Evolutionary conservation across 352 stramenopile genomes (phyloP), one percentile per base, ranked within the genome.

Genomic region (Globisporangium apiculatum): DNA sequence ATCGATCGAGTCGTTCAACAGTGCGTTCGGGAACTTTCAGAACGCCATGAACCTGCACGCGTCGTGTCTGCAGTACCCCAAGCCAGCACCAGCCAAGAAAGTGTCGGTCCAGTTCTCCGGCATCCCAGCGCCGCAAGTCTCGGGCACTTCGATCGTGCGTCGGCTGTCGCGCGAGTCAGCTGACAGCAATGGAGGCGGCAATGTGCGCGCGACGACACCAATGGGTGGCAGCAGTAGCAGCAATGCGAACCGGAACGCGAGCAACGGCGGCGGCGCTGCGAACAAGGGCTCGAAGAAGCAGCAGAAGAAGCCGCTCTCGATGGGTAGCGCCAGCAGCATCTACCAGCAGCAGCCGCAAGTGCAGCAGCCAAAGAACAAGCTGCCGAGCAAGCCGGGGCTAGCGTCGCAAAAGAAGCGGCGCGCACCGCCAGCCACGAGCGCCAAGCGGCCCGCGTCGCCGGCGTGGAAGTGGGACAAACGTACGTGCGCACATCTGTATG

Each of bases 401-500:
- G 14, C 63, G 24, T 31, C 24, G 3, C 24, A 31, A 60, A 69
- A 59, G 49, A 38, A 38, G 15, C 51, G 48, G 0, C 53, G 46
- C 0, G 61, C 69, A 18, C 48, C 49, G 8, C 12, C 52, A 41
- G 24, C 2, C 24, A 31, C 24, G 24, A 31, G 24, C 24, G n/a
- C 38, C n/a, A 64, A 58, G 38, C 78, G 74, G 35, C 67, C 66
- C 9, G 57, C 67, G 35, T 70, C 69, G 11, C 68, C 78, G 36
- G 71, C 79, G 24, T 94, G 80, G 79, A 87, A 76, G 41, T 94
- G 84, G 84, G 80, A 90, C 49, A 87, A 87, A 47, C 77, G 81
- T 91, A 71, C 51, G 73, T 54, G 12, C 1, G 38, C 24, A 31
- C 24, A 31, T 31, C 1, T 31, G 24, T 31, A 31, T 2, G 24